Conservation (phyloP, 2,329 filamentous ascomycete genomes). For the Beauveria caledonica region DNA sequence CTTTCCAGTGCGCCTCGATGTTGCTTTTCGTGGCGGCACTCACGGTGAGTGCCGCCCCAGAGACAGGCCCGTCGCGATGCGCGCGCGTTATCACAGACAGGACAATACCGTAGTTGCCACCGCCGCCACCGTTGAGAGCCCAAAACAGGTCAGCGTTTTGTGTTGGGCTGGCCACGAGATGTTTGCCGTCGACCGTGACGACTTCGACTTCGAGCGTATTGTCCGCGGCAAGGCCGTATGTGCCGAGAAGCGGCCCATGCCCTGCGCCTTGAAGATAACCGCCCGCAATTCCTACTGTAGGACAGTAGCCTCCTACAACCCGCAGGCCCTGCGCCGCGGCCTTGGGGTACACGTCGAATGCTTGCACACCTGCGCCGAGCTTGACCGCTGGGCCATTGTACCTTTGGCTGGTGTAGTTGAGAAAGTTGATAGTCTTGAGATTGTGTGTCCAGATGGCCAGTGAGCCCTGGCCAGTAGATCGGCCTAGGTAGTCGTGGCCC, state of each 20-base stretch:
- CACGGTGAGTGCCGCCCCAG: constrained; percentile 30
- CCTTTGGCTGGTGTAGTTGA: constrained; percentile 17
- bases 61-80: constrained; percentile 23
- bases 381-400: constrained; percentile 46
- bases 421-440: constrained; percentile 33
- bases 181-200: constrained; percentile 40
- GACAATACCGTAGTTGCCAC: constrained; percentile 50
- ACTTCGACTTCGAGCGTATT: constrained; percentile 49
- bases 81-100: constrained; percentile 38
- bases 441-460: constrained; percentile 31
- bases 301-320: constrained; percentile 47
- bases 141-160: constrained; percentile 53
- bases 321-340: constrained; percentile 37
- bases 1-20: constrained; percentile 15
- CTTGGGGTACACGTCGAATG: constrained; percentile 34
- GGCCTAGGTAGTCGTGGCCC: constrained; percentile 24
- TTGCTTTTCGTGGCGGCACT: constrained; percentile 27
- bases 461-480: constrained; percentile 31
- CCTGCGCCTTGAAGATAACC: constrained; percentile 55
- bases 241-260: constrained; percentile 43
- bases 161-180: constrained; percentile 37
- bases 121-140: constrained; percentile 53
- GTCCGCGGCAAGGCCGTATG: constrained; percentile 52
- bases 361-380: constrained; percentile 45
- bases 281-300: constrained; percentile 48